Evolutionary conservation across 1,139 yeast species (phyloP).

Genomic region (Hanseniaspora uvarum): DNA sequence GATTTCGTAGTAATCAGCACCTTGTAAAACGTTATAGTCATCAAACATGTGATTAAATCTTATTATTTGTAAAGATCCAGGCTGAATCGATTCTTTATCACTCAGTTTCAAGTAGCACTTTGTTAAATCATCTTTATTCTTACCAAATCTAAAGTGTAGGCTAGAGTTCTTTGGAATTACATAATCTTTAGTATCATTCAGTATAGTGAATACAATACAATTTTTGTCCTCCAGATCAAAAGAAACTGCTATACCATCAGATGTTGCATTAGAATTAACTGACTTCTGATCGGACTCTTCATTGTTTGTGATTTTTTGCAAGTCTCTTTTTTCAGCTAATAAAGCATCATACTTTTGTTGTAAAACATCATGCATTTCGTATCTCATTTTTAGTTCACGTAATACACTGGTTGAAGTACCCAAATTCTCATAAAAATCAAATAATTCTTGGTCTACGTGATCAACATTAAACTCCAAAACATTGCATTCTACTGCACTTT

Average conservation of each 20-base stretch:
- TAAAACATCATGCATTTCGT: constrained; percentile 1
- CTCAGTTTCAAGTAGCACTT: constrained; percentile 16
- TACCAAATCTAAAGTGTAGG: constrained; percentile 14
- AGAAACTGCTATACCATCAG: constrained; percentile 14
- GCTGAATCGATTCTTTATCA: constrained; percentile 11
- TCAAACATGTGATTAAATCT: constrained; percentile 16
- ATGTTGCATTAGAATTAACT: background rate
- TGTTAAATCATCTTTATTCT: constrained; percentile 2
- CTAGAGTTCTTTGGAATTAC: constrained; percentile 11
- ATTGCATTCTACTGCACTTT: background rate
- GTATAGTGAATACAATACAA: constrained; percentile 11
- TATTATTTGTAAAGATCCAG: constrained; percentile 9
- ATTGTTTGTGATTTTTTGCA: background rate
- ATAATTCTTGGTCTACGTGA: constrained; percentile 1
- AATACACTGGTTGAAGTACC: background rate
- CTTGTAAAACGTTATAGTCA: constrained; percentile 4
- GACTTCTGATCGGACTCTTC: background rate
- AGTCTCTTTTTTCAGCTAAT: background rate
- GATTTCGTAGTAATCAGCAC: constrained; percentile 6
- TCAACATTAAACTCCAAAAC: constrained; percentile 10
- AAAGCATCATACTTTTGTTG: background rate
- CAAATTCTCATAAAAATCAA: constrained; percentile 12
- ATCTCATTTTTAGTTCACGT: constrained; percentile 8
- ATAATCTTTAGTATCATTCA: constrained; percentile 10
- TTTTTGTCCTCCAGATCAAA: constrained; percentile 7